These are phyloP conservation scores for Trichoderma gracile DNA, from an alignment of 2,329 filamentous ascomycete species.

Conservation along the genomic window DNA sequence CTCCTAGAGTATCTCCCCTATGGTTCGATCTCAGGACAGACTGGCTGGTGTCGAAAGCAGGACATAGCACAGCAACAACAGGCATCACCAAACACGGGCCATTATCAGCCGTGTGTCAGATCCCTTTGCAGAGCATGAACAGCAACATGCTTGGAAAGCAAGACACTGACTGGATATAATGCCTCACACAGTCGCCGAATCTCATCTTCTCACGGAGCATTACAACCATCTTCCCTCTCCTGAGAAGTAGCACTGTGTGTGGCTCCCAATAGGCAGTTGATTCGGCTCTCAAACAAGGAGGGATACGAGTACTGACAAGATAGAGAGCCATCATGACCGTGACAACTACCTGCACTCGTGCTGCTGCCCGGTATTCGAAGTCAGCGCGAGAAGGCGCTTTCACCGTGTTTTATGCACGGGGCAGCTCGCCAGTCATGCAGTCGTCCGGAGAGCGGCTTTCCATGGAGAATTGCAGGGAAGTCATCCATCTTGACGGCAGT, in stretches of 20 bases:
- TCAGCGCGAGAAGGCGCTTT: not conserved
- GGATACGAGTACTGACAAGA: not conserved
- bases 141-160: not conserved
- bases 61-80: not conserved
- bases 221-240: not conserved
- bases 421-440: not conserved
- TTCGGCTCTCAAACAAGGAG: slow-evolving; percentile 4
- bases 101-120: not conserved
- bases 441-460: not conserved
- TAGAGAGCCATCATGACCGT: not conserved
- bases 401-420: not conserved
- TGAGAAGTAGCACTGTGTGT: not conserved
- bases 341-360: not conserved
- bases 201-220: not conserved
- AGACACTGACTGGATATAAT: not conserved
- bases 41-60: not conserved
- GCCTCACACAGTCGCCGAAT: not conserved
- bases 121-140: not conserved
- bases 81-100: not conserved
- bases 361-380: no score
- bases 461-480: not conserved
- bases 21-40: not conserved
- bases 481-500: not conserved
- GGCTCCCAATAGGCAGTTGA: slow-evolving; percentile 7
- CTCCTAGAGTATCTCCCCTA: not conserved